Conservation (phyloP, 2,329 filamentous ascomycete genomes). For the Fusarium albosuccineum region DNA sequence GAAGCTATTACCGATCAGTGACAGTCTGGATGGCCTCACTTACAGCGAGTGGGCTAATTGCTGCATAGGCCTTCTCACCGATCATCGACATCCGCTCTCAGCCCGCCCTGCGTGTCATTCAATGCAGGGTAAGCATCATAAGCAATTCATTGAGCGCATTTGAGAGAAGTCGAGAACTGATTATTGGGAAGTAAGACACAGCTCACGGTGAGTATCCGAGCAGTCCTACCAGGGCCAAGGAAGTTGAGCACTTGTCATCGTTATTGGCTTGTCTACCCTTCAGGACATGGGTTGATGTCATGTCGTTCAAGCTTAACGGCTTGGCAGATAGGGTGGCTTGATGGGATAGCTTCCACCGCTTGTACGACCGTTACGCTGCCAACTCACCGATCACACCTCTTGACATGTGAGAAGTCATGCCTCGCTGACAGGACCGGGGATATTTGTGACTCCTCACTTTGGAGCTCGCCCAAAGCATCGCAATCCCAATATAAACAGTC, state of each 20-base stretch:
- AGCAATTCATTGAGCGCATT: not conserved
- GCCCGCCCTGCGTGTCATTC: not conserved
- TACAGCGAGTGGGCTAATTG: not conserved
- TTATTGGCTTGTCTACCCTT: not conserved
- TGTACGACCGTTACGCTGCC: not conserved
- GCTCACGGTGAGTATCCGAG: not conserved
- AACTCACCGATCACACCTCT: not conserved
- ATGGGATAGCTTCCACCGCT: not conserved
- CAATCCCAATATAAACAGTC: not conserved
- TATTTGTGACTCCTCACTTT: conserved; percentile 1
- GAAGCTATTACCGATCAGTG: conserved; percentile 8
- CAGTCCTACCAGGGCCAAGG: not conserved
- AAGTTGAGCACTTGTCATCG: not conserved
- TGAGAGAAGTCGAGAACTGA: not conserved
- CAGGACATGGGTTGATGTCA: not conserved
- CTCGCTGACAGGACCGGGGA: not conserved
- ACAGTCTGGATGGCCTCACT: not conserved
- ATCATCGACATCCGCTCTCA: not conserved
- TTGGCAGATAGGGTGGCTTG: not conserved
- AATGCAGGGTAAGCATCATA: conserved; percentile 14
- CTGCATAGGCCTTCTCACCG: conserved; percentile 3
- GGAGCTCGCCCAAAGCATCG: not conserved
- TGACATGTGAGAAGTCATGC: conserved; percentile 6
- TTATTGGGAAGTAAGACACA: not conserved
- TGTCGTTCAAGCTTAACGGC: not conserved